Evolutionary conservation across 2,329 filamentous ascomycete species (phyloP), one percentile per base, ranked within the genome.

Genomic region (Penicillium sp.): DNA sequence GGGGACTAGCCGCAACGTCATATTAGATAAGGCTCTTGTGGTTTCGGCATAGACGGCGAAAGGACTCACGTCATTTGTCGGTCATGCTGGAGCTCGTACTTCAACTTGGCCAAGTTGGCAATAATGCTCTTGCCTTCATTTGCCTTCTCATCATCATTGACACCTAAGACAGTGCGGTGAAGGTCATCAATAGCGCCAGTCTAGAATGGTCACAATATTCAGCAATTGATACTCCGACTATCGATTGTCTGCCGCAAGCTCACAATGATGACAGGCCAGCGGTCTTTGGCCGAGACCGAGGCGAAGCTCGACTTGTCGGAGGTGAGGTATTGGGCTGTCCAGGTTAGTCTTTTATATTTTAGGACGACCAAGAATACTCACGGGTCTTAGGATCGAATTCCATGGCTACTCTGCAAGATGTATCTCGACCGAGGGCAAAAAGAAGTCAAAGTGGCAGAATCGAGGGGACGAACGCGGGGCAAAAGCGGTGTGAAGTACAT

Each of bases 261-360:
- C 66, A 95, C 91, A 65, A 99, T 77, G 69, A 99, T 99, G 54
- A 96, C 81, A 16, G 94, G 94, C 94, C 93, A 99, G 72, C 94
- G 83, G 63, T 91, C 87, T 67, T 88, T 83, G 34, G 90, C 93
- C 9, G 94, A 96, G 57, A 86, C 80, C 73, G 86, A 91, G 50
- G 89, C 94, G 71, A 97, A 97, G 46, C 91, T 97, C 40, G 82
- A 89, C 67, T 84, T 84, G 77, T 97, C 92, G 65, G 82, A 86
- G 37, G 91, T 97, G 64, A 80, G 82, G 72, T 88, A 95, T 58
- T 85, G 86, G 45, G 87, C 90, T 95, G 56, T 9, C 10, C 29
- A 29, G 37, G 46, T 63, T 58, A 64, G 52, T 44, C 31, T 21
- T 12, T 27, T 12, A 25, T 34, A n/a, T n/a, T 13, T 6, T 9